Evolutionary conservation across 2,329 filamentous ascomycete genomes (phyloP), one percentile per base, ranked within the genome.

Genomic region (Trichophyton schoenleinii): DNA sequence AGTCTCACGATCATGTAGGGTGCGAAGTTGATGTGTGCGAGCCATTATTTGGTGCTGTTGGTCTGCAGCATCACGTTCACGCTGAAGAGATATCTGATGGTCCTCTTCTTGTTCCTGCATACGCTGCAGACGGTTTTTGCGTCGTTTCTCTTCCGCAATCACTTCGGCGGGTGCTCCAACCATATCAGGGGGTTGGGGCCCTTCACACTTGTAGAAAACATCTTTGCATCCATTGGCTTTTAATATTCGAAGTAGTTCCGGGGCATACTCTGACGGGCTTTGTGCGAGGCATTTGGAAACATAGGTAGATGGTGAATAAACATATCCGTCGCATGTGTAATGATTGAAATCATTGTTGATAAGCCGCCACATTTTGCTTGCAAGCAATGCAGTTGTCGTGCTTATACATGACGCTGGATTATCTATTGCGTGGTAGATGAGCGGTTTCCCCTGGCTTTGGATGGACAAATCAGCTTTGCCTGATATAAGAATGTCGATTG

Each of bases 271-370:
- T 34, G 57, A 60, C 42, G 62, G 58, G 46, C 62, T 64, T 15
- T 58, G 59, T 34, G 61, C 52, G 2, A 65, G 59, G 11, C 36
- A 31, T 34, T 62, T 66, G n/a, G 57, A n/a, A 22, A 85, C 77
- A 68, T 87, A 87, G 74, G 83, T 85, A 2, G 84, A 83, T 0
- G 85, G 81, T 0, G 85, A 87, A 70, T 86, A 87, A 1, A 80
- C 82, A 65, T 79, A 78, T 3, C 74, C 76, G 25, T 79, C 79
- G 48, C 80, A 75, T 1, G 72, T 80, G 70, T 78, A 83, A 63
- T 78, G 73, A 65, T 85, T 83, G 67, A 79, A 82, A 0, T 80
- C 74, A 63, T 82, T 79, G 71, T 87, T 87, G 67, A 87, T 73
- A 36, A 81, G 74, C 67, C 84, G 83, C 83, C 84, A 87, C 73